Conservation (phyloP, 2,329 filamentous ascomycete species). For the Sarocladiaceae sp. region DNA sequence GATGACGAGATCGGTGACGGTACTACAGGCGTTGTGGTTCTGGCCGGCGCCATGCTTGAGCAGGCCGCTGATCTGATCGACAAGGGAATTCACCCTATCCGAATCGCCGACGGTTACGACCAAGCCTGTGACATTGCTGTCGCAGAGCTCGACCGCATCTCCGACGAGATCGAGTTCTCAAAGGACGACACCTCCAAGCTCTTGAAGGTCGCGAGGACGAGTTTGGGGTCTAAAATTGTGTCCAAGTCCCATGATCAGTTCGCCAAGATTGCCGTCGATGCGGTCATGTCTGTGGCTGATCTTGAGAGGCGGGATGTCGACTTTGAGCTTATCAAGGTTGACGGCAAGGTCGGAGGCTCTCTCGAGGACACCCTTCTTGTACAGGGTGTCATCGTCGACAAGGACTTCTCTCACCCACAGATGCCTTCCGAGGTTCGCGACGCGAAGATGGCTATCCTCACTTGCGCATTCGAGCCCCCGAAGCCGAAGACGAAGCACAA, state of each 20-base stretch:
- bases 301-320: conserved; percentile 95
- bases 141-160: conserved; percentile 84
- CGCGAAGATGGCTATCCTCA: conserved; percentile 95
- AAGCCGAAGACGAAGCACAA: conserved; percentile 99
- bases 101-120: conserved; percentile 97
- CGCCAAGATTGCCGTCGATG: conserved; percentile 93
- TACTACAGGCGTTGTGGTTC: conserved; percentile 93
- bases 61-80: conserved; percentile 97
- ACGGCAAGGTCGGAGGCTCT: conserved; percentile 92
- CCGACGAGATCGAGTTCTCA: conserved; percentile 82
- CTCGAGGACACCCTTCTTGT: conserved; percentile 92
- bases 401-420: conserved; percentile 98
- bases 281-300: conserved; percentile 92
- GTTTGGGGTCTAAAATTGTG: conserved; percentile 96
- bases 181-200: conserved; percentile 77
- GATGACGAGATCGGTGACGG: conserved; percentile 99
- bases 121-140: conserved; percentile 96
- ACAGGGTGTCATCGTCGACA: conserved; percentile 97
- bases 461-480: conserved; percentile 95
- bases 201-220: conserved; percentile 90
- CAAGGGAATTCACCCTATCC: conserved; percentile 98
- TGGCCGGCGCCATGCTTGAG: conserved; percentile 90
- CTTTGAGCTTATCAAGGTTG: conserved; percentile 98
- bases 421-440: conserved; percentile 95
- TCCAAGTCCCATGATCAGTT: conserved; percentile 99